Evolutionary conservation across 176 grass and related monocot genomes (phyloP).

Genomic region (Alloteropsis semialata): DNA sequence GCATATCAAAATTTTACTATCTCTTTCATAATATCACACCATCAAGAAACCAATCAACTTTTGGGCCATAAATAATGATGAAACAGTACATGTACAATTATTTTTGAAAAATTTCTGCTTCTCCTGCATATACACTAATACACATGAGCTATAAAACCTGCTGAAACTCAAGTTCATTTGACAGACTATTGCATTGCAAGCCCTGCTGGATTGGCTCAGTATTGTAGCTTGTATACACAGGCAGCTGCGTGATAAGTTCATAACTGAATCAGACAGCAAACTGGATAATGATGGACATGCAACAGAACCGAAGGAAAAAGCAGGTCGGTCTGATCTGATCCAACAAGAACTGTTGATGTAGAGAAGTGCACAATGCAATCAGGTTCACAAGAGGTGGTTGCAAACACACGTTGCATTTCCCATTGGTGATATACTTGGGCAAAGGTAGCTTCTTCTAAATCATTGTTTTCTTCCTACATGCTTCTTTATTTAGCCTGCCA

Average conservation of each 20-base stretch:
- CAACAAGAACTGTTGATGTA: neutral
- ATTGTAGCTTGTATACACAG: neutral
- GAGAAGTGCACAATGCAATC: neutral
- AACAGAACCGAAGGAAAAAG: neutral
- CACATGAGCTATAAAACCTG: neutral
- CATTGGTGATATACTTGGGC: neutral
- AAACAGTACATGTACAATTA: neutral
- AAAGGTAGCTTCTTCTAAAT: slow-evolving; percentile 15
- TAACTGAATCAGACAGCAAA: neutral
- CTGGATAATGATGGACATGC: neutral
- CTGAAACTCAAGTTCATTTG: slow-evolving; percentile 3
- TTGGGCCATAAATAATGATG: neutral
- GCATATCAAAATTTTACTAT: neutral
- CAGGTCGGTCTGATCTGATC: neutral
- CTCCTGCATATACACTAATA: neutral
- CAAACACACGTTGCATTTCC: neutral
- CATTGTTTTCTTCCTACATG: neutral
- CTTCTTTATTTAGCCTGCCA: neutral
- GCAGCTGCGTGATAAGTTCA: neutral
- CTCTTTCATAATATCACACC: neutral
- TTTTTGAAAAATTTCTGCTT: neutral
- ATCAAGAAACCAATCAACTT: slow-evolving; percentile 9
- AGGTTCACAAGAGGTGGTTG: neutral
- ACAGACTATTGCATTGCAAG: neutral
- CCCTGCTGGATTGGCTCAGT: neutral